phyloP scores from a whole-genome alignment of 805 yeast species.

The Tetrapisispora iriomotensis region DNA sequence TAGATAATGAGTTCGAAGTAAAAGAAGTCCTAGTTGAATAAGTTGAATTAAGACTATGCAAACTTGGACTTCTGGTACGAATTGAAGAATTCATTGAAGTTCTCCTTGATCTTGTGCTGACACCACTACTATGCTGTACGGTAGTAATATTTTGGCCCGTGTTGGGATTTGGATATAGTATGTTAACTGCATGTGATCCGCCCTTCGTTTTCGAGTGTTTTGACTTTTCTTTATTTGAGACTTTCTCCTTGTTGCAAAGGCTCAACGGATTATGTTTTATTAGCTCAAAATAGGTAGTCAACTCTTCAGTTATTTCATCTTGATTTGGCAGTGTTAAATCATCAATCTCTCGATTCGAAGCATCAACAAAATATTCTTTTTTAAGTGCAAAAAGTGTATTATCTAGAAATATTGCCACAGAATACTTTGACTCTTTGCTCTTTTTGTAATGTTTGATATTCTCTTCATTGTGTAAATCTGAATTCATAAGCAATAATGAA shows the following conservation, averaged over 20 bases:
- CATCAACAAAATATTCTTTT: constrained; percentile 12
- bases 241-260: constrained; percentile 8
- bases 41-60: neutral
- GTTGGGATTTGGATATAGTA: no score
- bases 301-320: constrained; percentile 11
- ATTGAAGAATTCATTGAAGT: constrained; percentile 1
- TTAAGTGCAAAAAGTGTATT: constrained; percentile 42
- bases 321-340: constrained; percentile 5
- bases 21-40: neutral
- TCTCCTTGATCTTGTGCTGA: constrained; percentile 4
- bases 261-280: constrained; percentile 19
- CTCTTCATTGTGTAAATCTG: constrained; percentile 58
- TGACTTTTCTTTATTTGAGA: neutral
- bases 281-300: constrained; percentile 15
- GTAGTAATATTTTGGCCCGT: no score
- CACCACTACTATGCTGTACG: no score
- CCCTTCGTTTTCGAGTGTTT: no score
- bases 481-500: constrained; percentile 61
- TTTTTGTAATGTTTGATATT: constrained; percentile 26
- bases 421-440: constrained; percentile 18
- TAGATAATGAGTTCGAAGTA: neutral
- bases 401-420: constrained; percentile 35
- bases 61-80: neutral
- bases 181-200: no score
- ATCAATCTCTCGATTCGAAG: constrained; percentile 6